These are phyloP conservation scores for Colletotrichum spinosum DNA, from an alignment of 2,329 filamentous ascomycete species.

Conservation along the genomic window DNA sequence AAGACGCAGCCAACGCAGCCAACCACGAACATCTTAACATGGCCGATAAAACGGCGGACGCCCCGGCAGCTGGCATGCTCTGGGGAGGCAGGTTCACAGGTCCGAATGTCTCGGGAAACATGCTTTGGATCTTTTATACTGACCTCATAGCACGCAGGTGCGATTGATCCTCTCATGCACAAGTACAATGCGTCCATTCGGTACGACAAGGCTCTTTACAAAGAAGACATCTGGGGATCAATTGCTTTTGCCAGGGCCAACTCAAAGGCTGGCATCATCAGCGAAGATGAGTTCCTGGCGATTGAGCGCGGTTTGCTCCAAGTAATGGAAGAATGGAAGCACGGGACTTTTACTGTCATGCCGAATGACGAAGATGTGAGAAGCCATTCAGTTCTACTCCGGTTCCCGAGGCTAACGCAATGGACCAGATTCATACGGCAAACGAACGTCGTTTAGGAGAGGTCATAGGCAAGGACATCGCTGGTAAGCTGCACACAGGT, in stretches of 20 bases:
- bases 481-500: conserved; percentile 78
- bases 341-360: conserved; percentile 42
- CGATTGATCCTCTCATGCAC: conserved; percentile 39
- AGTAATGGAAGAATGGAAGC: conserved; percentile 45
- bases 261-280: conserved; percentile 70
- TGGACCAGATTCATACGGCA: conserved; percentile 64
- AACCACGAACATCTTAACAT: conserved; percentile 2
- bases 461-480: conserved; percentile 76
- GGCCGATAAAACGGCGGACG: conserved; percentile 41
- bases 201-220: conserved; percentile 74
- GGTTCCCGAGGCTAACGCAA: conserved; percentile 42
- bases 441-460: conserved; percentile 71
- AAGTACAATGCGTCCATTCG: conserved; percentile 75
- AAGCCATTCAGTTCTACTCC: conserved; percentile 11
- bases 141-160: conserved; percentile 21
- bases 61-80: conserved; percentile 42
- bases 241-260: conserved; percentile 76
- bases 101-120: conserved; percentile 42
- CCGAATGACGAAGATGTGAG: conserved; percentile 37
- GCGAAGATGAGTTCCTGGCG: conserved; percentile 68
- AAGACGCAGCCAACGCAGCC: conserved; percentile 4
- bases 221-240: conserved; percentile 73
- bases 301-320: conserved; percentile 70
- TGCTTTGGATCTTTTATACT: conserved; percentile 14
- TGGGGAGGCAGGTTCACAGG: conserved; percentile 54